Evolutionary conservation across 2,329 filamentous ascomycete species (phyloP).

Genomic region (Pyrenophora tritici-repentis): DNA sequence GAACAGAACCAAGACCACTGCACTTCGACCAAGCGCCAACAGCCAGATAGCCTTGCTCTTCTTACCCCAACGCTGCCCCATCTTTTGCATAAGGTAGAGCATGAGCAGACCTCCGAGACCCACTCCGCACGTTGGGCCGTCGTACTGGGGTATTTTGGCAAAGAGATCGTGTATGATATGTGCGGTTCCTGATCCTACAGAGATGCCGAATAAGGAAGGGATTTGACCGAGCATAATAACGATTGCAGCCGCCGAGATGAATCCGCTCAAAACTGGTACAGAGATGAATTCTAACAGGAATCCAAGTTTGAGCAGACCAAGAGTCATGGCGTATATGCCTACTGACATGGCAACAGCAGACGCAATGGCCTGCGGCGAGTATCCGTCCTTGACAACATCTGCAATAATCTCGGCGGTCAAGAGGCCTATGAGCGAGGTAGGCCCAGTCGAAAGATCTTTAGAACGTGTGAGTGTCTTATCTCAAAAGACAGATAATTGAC

Average conservation of each 20-base stretch:
- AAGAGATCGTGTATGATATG: constrained; percentile 65
- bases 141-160: constrained; percentile 59
- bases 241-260: constrained; percentile 69
- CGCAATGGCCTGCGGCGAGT: constrained; percentile 61
- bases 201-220: constrained; percentile 62
- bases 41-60: constrained; percentile 64
- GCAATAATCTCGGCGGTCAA: constrained; percentile 65
- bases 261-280: constrained; percentile 66
- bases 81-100: constrained; percentile 61
- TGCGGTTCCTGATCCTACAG: constrained; percentile 59
- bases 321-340: constrained; percentile 62
- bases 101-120: constrained; percentile 63
- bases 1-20: constrained; percentile 64
- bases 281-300: constrained; percentile 71
- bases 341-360: constrained; percentile 67
- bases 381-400: constrained; percentile 57
- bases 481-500: not conserved
- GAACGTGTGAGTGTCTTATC: constrained; percentile 41
- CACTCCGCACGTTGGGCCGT: constrained; percentile 63
- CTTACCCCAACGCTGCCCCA: constrained; percentile 64
- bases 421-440: constrained; percentile 67
- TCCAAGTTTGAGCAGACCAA: constrained; percentile 67
- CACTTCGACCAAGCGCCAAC: constrained; percentile 64
- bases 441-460: constrained; percentile 67
- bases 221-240: constrained; percentile 70